phyloP scores from a whole-genome alignment of 2,329 filamentous ascomycete genomes.

The Aspergillus intermedius region DNA sequence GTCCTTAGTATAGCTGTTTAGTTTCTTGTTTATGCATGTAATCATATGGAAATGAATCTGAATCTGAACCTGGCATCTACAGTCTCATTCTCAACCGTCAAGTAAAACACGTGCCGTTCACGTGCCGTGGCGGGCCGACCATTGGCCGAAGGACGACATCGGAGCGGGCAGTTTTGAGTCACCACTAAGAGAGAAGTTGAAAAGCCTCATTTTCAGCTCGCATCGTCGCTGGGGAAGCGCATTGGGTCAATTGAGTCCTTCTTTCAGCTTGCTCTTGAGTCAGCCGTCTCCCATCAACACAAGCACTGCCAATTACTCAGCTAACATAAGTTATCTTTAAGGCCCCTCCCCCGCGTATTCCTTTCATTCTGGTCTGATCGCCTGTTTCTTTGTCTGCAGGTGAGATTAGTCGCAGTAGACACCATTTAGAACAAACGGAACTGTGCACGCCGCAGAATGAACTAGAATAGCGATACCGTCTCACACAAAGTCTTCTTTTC shows the following conservation, averaged over 20 bases:
- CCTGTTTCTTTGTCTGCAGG: background rate
- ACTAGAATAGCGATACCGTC: constrained; percentile 12
- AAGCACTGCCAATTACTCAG: background rate
- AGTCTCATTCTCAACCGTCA: background rate
- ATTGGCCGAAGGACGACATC: constrained; percentile 9
- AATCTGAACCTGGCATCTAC: background rate
- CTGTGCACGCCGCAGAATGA: constrained; percentile 3
- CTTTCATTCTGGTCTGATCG: background rate
- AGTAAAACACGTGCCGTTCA: background rate
- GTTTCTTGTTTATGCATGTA: background rate
- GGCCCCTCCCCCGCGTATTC: background rate
- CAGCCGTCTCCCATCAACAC: background rate
- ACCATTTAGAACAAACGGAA: background rate
- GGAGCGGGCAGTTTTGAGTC: constrained; percentile 17
- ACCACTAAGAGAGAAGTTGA: constrained; percentile 1
- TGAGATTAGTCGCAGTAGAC: background rate
- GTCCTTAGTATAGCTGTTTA: background rate
- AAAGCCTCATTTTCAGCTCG: background rate
- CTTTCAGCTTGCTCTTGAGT: background rate
- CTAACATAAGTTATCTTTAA: background rate
- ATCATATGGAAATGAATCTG: background rate
- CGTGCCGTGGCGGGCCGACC: background rate
- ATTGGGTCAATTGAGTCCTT: background rate
- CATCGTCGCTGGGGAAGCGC: background rate
- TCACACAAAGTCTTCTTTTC: constrained; percentile 10